Evolutionary conservation across 495 filamentous ascomycete genomes (phyloP).

Genomic region (Xylaria bambusicola): DNA sequence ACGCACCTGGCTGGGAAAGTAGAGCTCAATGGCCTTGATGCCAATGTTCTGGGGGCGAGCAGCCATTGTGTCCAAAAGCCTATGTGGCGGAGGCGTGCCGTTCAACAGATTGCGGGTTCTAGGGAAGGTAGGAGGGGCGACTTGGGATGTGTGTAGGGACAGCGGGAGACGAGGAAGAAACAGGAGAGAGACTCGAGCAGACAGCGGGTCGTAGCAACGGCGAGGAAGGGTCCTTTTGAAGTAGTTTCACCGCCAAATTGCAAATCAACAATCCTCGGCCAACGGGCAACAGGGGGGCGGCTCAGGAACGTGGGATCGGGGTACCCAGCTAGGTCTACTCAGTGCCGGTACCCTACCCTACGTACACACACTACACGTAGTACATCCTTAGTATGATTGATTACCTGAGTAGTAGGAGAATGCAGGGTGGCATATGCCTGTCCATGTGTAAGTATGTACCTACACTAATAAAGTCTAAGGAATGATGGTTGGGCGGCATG

Average conservation of each 20-base stretch:
- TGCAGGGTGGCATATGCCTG: too few relatives aligned
- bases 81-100: slow-evolving; percentile 24
- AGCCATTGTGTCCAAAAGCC: slow-evolving; percentile 65
- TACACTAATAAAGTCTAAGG: slow-evolving; percentile 5
- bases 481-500: slow-evolving; percentile 13
- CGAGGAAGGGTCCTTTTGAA: slow-evolving; percentile 20
- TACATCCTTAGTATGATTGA: too few relatives aligned
- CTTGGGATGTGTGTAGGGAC: slow-evolving; percentile 1
- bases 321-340: not conserved
- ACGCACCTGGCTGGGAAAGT: slow-evolving; percentile 93
- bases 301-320: slow-evolving; percentile 17
- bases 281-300: slow-evolving; percentile 11
- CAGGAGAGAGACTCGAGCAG: not conserved
- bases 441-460: too few relatives aligned
- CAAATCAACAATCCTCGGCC: slow-evolving; percentile 15
- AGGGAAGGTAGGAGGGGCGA: not conserved
- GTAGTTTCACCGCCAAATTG: slow-evolving; percentile 24
- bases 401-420: not conserved
- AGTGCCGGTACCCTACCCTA: too few relatives aligned
- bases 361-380: too few relatives aligned
- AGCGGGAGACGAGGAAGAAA: not conserved
- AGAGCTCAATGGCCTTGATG: slow-evolving; percentile 99
- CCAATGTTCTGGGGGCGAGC: slow-evolving; percentile 92
- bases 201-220: not conserved
- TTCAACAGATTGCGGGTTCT: slow-evolving; percentile 11